phyloP scores from a whole-genome alignment of 2,329 filamentous ascomycete genomes.

The Diaporthe nobilis region DNA sequence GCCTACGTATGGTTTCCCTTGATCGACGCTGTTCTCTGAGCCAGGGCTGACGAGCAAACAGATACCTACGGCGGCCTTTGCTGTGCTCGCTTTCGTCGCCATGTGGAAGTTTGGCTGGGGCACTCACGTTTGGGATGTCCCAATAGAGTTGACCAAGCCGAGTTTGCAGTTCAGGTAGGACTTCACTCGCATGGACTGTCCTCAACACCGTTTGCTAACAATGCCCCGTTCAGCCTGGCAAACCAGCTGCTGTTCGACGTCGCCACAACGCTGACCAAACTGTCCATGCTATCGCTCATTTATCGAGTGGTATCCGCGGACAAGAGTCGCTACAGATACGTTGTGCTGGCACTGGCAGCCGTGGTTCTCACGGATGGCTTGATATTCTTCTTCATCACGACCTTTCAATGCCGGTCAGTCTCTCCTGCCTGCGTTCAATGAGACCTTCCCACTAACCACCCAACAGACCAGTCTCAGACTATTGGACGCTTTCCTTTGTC shows the following conservation, averaged over 20 bases:
- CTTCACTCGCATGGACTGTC: conserved; percentile 1
- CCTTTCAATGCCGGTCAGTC: conserved; percentile 57
- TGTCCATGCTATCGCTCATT: conserved; percentile 57
- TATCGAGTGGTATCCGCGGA: conserved; percentile 54
- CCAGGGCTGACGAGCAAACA: conserved; percentile 39
- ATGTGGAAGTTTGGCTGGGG: conserved; percentile 50
- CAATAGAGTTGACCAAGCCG: conserved; percentile 42
- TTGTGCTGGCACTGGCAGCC: conserved; percentile 49
- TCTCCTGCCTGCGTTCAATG: conserved; percentile 42
- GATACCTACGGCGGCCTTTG: conserved; percentile 51
- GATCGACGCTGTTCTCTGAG: not conserved
- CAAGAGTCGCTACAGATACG: conserved; percentile 48
- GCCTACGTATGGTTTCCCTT: conserved; percentile 51
- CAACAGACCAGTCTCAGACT: conserved; percentile 54
- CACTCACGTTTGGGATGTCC: conserved; percentile 53
- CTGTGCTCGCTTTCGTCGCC: conserved; percentile 49
- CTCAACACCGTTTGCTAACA: not conserved
- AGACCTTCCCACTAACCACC: conserved; percentile 45
- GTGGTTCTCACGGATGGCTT: conserved; percentile 51
- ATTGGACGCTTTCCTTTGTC: conserved; percentile 53
- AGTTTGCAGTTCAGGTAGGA: conserved; percentile 50
- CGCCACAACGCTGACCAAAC: conserved; percentile 56
- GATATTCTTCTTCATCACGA: conserved; percentile 53
- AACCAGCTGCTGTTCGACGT: conserved; percentile 55
- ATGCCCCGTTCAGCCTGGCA: conserved; percentile 46